A percentile compares a stretch with the other conserved stretches of the same genome.
Evolutionary conservation across 768 basidiomycete species (phyloP).

Genomic region (Mycena rosella): DNA sequence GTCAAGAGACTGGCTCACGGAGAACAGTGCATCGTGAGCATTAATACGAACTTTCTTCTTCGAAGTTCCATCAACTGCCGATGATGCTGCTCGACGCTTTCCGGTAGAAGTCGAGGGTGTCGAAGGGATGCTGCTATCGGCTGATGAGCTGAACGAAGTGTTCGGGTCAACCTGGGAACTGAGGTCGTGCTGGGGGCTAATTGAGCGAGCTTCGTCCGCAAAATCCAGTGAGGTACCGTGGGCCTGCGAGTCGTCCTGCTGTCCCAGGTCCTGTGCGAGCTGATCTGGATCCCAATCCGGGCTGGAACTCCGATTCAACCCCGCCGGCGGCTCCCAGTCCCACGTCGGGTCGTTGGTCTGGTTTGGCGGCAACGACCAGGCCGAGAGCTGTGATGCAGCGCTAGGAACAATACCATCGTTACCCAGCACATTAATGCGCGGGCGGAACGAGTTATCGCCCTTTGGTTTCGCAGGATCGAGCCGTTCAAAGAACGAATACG

Average conservation of each 20-base stretch:
- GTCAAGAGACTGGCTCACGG: slow-evolving; percentile 6
- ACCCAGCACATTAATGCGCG: slow-evolving; percentile 1
- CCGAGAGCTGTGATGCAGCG: background rate
- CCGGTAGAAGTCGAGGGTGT: background rate
- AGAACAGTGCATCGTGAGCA: slow-evolving; percentile 1
- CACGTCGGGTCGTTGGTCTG: background rate
- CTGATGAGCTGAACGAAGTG: background rate
- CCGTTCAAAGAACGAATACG: no score
- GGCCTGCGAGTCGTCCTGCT: no score
- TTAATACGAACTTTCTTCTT: slow-evolving; percentile 9
- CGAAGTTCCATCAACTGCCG: background rate
- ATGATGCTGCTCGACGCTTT: background rate
- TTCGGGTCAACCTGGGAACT: background rate
- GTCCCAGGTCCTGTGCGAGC: background rate
- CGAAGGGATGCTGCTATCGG: background rate
- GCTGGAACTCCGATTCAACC: no score
- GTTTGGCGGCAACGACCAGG: background rate
- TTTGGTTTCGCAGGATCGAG: no score
- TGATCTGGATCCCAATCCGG: slow-evolving; percentile 6
- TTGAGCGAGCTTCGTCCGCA: no score
- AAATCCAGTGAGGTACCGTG: no score
- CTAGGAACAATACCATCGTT: slow-evolving; percentile 7
- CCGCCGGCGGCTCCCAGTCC: no score
- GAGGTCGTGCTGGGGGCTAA: no score
- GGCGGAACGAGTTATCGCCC: slow-evolving; percentile 7